Percentiles rank a stretch among this genome's conserved stretches.
phyloP scores from a whole-genome alignment of 495 filamentous ascomycete species.

The Penicillium bovifimosum region DNA sequence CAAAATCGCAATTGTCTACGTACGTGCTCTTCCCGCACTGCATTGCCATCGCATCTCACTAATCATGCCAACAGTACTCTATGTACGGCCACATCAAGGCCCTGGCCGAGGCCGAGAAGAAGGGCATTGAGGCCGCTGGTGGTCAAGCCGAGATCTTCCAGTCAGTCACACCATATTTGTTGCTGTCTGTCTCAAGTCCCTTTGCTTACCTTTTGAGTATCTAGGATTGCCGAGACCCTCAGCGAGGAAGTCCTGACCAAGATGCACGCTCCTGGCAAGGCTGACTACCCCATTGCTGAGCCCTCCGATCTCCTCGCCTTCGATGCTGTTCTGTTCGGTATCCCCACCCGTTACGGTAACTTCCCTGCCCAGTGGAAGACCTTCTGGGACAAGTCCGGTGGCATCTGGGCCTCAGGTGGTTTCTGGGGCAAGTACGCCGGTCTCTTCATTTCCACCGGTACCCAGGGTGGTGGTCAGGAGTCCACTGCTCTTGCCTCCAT shows the following conservation, averaged over 20 bases:
- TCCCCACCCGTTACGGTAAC: conserved; percentile 98
- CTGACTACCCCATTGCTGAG: conserved; percentile 60
- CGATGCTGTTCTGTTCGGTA: conserved; percentile 89
- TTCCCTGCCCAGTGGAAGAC: conserved; percentile 95
- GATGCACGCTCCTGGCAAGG: conserved; percentile 86
- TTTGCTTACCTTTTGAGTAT: conserved; percentile 4
- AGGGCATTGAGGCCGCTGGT: conserved; percentile 83
- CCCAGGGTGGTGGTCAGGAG: conserved; percentile 88
- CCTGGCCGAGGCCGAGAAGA: conserved; percentile 85
- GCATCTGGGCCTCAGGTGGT: conserved; percentile 64
- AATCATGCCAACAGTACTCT: conserved; percentile 61
- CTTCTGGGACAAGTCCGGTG: conserved; percentile 80
- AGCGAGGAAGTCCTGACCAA: conserved; percentile 70
- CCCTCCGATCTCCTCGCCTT: conserved; percentile 66
- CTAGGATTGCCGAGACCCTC: conserved; percentile 81
- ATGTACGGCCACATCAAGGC: conserved; percentile 88
- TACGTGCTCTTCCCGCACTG: conserved; percentile 41
- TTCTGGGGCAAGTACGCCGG: conserved; percentile 91
- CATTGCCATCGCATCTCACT: neutral
- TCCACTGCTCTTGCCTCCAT: conserved; percentile 74
- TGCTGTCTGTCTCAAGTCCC: neutral
- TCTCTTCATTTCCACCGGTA: conserved; percentile 81
- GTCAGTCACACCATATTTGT: conserved; percentile 38
- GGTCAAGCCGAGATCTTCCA: conserved; percentile 76
- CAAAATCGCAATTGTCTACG: conserved; percentile 86